Percentiles rank a stretch among this genome's conserved stretches.
phyloP scores from a whole-genome alignment of 768 basidiomycete species.

The Holtermannia corniformis region DNA sequence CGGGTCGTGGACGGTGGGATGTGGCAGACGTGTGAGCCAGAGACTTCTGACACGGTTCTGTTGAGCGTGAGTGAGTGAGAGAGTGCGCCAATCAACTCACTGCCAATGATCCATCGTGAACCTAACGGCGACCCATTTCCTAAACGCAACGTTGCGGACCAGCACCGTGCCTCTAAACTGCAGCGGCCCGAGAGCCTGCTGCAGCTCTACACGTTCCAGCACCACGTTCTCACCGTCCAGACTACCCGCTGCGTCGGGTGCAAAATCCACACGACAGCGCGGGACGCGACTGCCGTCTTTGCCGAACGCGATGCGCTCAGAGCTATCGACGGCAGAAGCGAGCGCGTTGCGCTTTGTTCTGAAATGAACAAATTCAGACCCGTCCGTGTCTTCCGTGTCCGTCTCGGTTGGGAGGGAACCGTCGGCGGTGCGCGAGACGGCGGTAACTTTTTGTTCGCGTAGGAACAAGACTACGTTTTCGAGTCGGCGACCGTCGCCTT shows the following conservation, averaged over 20 bases:
- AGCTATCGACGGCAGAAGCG: slow-evolving; percentile 29
- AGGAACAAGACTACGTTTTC: slow-evolving; percentile 92
- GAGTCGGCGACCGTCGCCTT: slow-evolving; percentile 58
- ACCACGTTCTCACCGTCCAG: slow-evolving; percentile 40
- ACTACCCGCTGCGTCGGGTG: slow-evolving; percentile 21
- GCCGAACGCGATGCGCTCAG: slow-evolving; percentile 16
- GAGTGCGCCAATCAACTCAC: slow-evolving; percentile 21
- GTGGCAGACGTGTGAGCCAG: slow-evolving; percentile 34
- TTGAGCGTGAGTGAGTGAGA: slow-evolving; percentile 7
- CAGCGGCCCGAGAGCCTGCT: slow-evolving; percentile 33
- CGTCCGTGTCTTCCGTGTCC: slow-evolving; percentile 44
- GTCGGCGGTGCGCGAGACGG: slow-evolving; percentile 59
- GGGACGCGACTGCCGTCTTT: slow-evolving; percentile 34
- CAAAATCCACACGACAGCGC: slow-evolving; percentile 32
- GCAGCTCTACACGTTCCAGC: slow-evolving; percentile 44
- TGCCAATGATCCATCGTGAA: slow-evolving; percentile 95
- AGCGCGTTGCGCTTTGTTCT: slow-evolving; percentile 32
- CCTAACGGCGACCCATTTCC: slow-evolving; percentile 76
- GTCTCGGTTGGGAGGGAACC: slow-evolving; percentile 47
- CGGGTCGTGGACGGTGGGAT: slow-evolving; percentile 34
- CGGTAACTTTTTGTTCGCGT: slow-evolving; percentile 85
- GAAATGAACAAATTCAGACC: slow-evolving; percentile 37
- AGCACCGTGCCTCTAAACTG: slow-evolving; percentile 61
- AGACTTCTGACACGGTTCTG: slow-evolving; percentile 40
- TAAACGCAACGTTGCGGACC: slow-evolving; percentile 75